Base-by-base conservation (phyloP, 345 rosid genomes). In the Turnera subulata region DNA sequence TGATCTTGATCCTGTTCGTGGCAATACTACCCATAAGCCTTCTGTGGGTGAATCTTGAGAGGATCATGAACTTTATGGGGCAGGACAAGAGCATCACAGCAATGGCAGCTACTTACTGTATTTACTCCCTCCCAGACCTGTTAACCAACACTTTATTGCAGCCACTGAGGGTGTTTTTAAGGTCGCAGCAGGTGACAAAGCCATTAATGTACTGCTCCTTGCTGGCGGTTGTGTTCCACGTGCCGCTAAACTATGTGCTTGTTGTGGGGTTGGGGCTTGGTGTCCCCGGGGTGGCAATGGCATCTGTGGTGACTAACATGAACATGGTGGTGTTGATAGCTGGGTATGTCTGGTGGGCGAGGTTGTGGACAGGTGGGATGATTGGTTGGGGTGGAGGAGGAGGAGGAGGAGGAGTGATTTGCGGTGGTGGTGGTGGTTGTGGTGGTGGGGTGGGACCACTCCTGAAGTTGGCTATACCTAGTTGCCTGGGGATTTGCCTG, bases 131-230 rank as follows among this genome's bases (percentile, higher is more conserved):
- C 46, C 99, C 99, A 0, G 99, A 93, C 53, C 88, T 93, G n/a
- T 63, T 86, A 49, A 93, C 86, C 38, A 86, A 93, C 82, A 85
- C 96, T 24, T 71, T 93, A 51, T 59, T 93, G 22, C 99, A 85
- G 58, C 99, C 99, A 2, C 62, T 93, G 62, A 66, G 94, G 46
- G 99, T 93, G 24, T 93, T 82, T n/a, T 55, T 93, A 19, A 68
- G 99, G 72, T 93, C 99, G 17, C 97, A 93, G 59, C n/a, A 59
- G 10, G 84, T 89, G 76, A 84, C 97, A n/a, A 89, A 79, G 67
- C 99, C 99, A 10, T 79, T 86, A 82, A 89, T 93, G 97, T 93
- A 89, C 82, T 93, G 99, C 64, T 80, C 97, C 9, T 50, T 87
- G 7, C 64, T 76, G 15, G 99, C 99, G 1, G 94, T 87, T 25